A percentile compares a stretch with the other conserved stretches of the same genome.
Conservation (phyloP, 495 filamentous ascomycete species). For the Neurospora sp. region DNA sequence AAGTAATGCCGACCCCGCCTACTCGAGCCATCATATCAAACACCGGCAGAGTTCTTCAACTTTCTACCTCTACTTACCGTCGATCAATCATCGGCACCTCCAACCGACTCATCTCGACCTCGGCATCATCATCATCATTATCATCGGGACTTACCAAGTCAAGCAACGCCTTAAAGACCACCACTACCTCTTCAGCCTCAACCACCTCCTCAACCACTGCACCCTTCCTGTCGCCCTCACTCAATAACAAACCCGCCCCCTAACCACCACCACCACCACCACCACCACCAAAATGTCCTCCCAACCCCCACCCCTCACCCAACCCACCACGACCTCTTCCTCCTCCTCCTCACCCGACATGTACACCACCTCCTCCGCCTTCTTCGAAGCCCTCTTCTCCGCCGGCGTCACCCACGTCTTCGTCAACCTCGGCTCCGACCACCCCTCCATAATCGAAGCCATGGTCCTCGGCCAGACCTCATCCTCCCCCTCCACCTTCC, state of each 20-base stretch:
- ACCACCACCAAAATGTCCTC: not conserved
- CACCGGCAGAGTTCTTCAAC: not conserved
- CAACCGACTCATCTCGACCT: not conserved
- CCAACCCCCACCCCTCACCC: not conserved
- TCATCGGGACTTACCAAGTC: not conserved
- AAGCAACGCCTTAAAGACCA: not conserved
- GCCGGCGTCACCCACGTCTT: constrained; percentile 85
- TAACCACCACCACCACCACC: not conserved
- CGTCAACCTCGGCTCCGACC: constrained; percentile 92
- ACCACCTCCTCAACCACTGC: not conserved
- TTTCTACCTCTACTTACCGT: not conserved
- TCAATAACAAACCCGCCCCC: not conserved
- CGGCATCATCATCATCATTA: not conserved
- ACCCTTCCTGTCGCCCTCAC: not conserved
- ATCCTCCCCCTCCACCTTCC: constrained; percentile 57
- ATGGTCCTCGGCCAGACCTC: constrained; percentile 78
- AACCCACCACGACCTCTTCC: not conserved
- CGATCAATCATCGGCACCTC: not conserved
- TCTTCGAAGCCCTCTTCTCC: constrained; percentile 93
- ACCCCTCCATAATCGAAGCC: constrained; percentile 88
- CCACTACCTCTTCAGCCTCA: not conserved
- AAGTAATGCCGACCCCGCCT: not conserved
- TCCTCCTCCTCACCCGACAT: constrained; percentile 16
- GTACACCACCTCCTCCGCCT: constrained; percentile 55
- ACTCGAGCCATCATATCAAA: not conserved